phyloP scores from a whole-genome alignment of 2,329 filamentous ascomycete species.

The Colletotrichum sp. region DNA sequence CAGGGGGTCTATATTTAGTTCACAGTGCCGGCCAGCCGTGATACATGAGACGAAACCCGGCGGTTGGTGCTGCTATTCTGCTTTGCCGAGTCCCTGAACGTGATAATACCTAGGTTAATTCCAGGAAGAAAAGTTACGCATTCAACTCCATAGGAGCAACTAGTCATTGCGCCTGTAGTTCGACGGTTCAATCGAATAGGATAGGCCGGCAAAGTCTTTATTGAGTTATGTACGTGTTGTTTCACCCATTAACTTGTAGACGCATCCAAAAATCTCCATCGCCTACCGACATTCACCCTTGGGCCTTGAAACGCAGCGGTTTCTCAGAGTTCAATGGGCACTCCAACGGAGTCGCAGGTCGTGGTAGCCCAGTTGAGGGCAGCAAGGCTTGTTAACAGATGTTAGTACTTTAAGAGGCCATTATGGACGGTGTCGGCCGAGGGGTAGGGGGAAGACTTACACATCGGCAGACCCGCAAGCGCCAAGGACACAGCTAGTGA shows the following conservation, averaged over 20 bases:
- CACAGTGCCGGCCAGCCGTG: not conserved
- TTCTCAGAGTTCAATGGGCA: not conserved
- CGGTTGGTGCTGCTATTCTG: not conserved
- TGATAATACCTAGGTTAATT: not conserved
- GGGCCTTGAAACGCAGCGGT: not conserved
- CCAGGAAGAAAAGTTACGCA: not conserved
- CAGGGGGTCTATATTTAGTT: not conserved
- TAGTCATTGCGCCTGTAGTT: not conserved
- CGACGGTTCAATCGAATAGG: not conserved
- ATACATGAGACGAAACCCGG: not conserved
- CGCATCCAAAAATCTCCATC: not conserved
- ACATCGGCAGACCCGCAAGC: not conserved
- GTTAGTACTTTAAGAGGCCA: not conserved
- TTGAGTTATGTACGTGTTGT: not conserved
- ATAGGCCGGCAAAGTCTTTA: not conserved
- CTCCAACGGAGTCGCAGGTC: constrained; percentile 5
- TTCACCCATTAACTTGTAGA: not conserved
- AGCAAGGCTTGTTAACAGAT: not conserved
- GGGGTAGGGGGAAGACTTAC: not conserved
- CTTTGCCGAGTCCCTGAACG: not conserved
- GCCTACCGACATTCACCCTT: not conserved
- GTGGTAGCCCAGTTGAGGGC: not conserved
- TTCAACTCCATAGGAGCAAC: not conserved
- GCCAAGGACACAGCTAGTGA: constrained; percentile 1
- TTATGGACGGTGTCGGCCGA: not conserved